Evolutionary conservation across 2,329 filamentous ascomycete species (phyloP), one percentile per base, ranked within the genome.

Genomic region (Acrodontium crateriforme): DNA sequence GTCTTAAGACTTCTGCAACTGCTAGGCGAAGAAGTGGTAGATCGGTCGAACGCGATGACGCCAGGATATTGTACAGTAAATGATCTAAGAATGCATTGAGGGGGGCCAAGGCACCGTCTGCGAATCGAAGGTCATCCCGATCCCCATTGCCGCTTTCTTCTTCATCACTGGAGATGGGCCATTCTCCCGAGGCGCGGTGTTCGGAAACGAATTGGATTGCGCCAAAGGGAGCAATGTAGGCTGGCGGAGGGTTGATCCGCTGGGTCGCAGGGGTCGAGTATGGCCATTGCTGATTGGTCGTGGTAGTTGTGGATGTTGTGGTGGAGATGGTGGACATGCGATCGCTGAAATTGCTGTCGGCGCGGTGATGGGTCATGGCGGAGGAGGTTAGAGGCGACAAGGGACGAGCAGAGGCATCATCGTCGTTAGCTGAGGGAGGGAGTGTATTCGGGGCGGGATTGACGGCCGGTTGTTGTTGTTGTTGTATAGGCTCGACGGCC

Each of bases 11-110:
- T 29, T 94, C 83, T 24, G 71, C 67, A 17, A 95, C 76, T 17
- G 87, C 85, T 3, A 82, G 79, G 34, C 84, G 74, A 34, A 95
- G 67, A 3, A 74, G 67, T 6, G 69, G 58, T 6, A 95, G 64
- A 3, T 74, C 72, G 0, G 84, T 91, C 3, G 84, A 84, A 44
- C 77, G 75, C 11, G 87, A 76, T 9, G 72, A 63, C 15, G 74
- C 72, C n/a, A 98, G 70, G 37, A 95, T 79, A 47, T 82, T 87
- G 62, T 85, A 93, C 5, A 98, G 68, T 4, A 95, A 65, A 49
- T 94, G 82, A 53, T 98, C 89, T 37, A 98, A 70, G 49, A 98
- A 98, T 45, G 70, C 74, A 58, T 98, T 98, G 48, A 94, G 70
- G 7, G 92, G 68, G 22, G 67, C 65, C 19, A 95, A 62, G 1